phyloP scores from a whole-genome alignment of 208 protist genomes.

The Histomonas meleagridis region DNA sequence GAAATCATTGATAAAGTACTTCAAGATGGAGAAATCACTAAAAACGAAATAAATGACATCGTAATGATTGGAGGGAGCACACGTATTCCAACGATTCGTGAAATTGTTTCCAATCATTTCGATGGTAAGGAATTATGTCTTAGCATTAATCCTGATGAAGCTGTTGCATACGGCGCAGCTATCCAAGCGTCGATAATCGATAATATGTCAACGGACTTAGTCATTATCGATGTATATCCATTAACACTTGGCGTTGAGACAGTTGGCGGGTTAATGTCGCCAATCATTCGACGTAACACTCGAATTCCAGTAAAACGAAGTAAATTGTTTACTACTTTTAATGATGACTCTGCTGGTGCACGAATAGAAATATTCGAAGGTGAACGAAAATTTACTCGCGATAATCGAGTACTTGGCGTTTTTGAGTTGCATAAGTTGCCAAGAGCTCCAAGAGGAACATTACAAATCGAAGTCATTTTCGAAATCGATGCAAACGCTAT shows the following conservation, averaged over 20 bases:
- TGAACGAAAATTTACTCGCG: constrained; percentile 87
- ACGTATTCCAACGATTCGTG: constrained; percentile 74
- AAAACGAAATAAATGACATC: constrained; percentile 80
- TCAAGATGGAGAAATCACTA: constrained; percentile 75
- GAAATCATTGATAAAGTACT: constrained; percentile 76
- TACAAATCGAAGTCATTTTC: constrained; percentile 65
- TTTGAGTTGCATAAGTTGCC: constrained; percentile 91
- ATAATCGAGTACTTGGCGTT: constrained; percentile 85
- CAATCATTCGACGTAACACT: constrained; percentile 66
- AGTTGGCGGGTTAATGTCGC: constrained; percentile 76
- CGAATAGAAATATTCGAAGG: constrained; percentile 88
- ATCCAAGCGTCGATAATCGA: constrained; percentile 84
- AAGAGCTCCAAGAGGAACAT: constrained; percentile 78
- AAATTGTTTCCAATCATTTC: constrained; percentile 61
- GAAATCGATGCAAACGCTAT: constrained; percentile 83
- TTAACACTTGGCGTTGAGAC: constrained; percentile 85
- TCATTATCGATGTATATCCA: constrained; percentile 80
- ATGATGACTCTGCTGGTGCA: constrained; percentile 73
- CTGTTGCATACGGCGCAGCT: constrained; percentile 91
- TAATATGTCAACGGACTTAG: constrained; percentile 53
- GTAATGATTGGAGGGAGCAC: constrained; percentile 85
- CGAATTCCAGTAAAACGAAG: constrained; percentile 74
- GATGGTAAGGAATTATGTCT: constrained; percentile 76
- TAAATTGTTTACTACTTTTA: constrained; percentile 81
- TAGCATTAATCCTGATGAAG: constrained; percentile 72